A percentile compares a stretch with the other conserved stretches of the same genome.
Conservation (phyloP, 768 basidiomycete species). For the Gelatoporia subvermispora region DNA sequence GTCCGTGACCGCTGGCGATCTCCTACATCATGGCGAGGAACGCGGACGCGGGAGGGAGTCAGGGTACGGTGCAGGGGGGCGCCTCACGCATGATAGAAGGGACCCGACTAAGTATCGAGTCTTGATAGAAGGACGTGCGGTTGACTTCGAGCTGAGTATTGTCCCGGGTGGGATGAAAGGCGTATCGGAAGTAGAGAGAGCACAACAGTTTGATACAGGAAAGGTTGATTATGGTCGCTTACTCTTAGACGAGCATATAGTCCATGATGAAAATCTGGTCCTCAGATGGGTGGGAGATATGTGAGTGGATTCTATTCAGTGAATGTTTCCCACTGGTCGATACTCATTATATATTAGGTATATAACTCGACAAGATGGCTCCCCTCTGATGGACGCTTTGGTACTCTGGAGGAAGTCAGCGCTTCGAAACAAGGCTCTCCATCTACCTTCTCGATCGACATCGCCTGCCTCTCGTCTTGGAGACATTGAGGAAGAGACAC, state of each 20-base stretch:
- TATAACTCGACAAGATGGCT: slow-evolving; percentile 70
- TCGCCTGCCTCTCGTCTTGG: slow-evolving; percentile 24
- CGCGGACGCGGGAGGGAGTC: slow-evolving; percentile 15
- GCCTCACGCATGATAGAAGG: slow-evolving; percentile 50
- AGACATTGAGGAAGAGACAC: slow-evolving; percentile 21
- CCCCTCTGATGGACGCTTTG: slow-evolving; percentile 73
- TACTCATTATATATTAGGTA: slow-evolving; percentile 42
- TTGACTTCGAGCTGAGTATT: slow-evolving; percentile 74
- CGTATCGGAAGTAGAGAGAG: slow-evolving; percentile 47
- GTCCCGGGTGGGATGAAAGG: slow-evolving; percentile 25
- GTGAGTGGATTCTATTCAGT: slow-evolving; percentile 35
- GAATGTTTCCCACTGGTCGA: background rate
- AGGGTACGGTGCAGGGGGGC: slow-evolving; percentile 47
- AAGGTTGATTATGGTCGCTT: slow-evolving; percentile 63
- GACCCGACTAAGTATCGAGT: slow-evolving; percentile 65
- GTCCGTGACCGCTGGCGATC: background rate
- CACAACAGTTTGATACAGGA: slow-evolving; percentile 51
- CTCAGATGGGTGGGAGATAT: slow-evolving; percentile 66
- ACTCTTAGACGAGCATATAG: slow-evolving; percentile 57
- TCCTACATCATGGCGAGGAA: slow-evolving; percentile 17
- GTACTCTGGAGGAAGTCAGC: slow-evolving; percentile 57
- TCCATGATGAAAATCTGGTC: slow-evolving; percentile 61
- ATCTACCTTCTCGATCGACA: slow-evolving; percentile 30
- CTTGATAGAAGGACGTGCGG: slow-evolving; percentile 50
- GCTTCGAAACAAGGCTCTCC: slow-evolving; percentile 19